phyloP scores from a whole-genome alignment of 257 asterid genomes.

The Plectranthus barbatus region DNA sequence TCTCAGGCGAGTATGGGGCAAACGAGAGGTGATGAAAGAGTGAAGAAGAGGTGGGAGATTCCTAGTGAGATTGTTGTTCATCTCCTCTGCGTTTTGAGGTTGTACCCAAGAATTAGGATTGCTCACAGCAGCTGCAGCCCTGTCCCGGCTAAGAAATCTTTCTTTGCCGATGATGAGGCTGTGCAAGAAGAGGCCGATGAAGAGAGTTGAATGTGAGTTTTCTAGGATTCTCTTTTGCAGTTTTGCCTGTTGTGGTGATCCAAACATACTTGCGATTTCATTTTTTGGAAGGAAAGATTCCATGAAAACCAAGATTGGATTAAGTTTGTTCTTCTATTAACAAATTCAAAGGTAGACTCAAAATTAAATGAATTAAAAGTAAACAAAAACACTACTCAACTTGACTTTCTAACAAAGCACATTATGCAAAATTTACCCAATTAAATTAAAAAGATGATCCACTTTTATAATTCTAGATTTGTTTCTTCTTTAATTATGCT shows the following conservation, averaged over 20 bases:
- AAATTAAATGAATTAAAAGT: too few relatives aligned
- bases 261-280: too few relatives aligned
- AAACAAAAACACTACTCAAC: too few relatives aligned
- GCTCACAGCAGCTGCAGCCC: constrained; percentile 53
- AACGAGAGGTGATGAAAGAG: constrained; percentile 24
- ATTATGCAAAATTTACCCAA: too few relatives aligned
- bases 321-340: neutral
- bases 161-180: constrained; percentile 39
- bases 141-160: constrained; percentile 59
- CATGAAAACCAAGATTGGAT: too few relatives aligned
- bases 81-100: constrained; percentile 25
- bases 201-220: too few relatives aligned
- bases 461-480: too few relatives aligned
- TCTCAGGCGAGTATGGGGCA: constrained; percentile 51
- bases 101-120: constrained; percentile 48
- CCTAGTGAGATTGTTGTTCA: constrained; percentile 69
- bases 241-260: neutral
- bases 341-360: too few relatives aligned
- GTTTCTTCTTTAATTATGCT: too few relatives aligned
- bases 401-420: too few relatives aligned
- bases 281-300: too few relatives aligned
- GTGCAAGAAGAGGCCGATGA: constrained; percentile 39
- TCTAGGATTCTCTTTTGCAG: neutral
- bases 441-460: too few relatives aligned
- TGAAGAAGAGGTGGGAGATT: constrained; percentile 86